phyloP scores from a whole-genome alignment of 768 basidiomycete genomes.

The Gloeopeniophorella convolvens region DNA sequence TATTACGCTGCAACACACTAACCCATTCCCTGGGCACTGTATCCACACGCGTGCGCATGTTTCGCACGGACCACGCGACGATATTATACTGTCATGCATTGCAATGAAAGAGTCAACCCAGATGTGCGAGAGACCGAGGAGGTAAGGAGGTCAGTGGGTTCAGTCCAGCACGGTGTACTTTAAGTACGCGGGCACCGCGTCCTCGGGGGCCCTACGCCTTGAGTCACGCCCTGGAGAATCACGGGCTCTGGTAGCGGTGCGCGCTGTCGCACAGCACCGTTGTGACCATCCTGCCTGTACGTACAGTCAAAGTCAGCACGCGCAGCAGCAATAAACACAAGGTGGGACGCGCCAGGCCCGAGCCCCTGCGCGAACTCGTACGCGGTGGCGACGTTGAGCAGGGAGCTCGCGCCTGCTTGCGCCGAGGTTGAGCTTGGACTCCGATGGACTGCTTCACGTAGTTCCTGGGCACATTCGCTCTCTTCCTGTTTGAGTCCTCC shows the following conservation, averaged over 20 bases:
- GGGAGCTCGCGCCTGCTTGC: slow-evolving; percentile 91
- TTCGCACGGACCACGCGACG: neutral
- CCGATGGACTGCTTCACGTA: too few relatives aligned
- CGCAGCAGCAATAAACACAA: neutral
- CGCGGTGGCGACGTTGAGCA: slow-evolving; percentile 92
- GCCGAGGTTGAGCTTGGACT: slow-evolving; percentile 86
- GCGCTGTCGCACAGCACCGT: slow-evolving; percentile 95
- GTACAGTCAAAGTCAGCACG: neutral
- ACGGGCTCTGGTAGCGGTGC: slow-evolving; percentile 91
- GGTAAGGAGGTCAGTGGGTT: too few relatives aligned
- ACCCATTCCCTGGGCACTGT: too few relatives aligned
- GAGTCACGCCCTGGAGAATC: slow-evolving; percentile 94
- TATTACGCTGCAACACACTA: too few relatives aligned
- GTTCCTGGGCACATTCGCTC: slow-evolving; percentile 20
- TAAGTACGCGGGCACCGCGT: slow-evolving; percentile 75
- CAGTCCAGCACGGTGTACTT: slow-evolving; percentile 85
- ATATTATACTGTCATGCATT: neutral
- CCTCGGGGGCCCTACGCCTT: slow-evolving; percentile 66
- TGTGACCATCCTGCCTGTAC: slow-evolving; percentile 69
- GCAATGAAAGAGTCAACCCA: too few relatives aligned
- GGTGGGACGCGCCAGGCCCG: slow-evolving; percentile 56
- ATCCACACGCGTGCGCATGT: too few relatives aligned
- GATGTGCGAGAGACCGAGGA: too few relatives aligned
- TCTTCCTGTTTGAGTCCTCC: too few relatives aligned
- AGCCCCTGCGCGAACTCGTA: slow-evolving; percentile 79